phyloP scores from a whole-genome alignment of 768 basidiomycete genomes.

The Mycena alexandri region DNA sequence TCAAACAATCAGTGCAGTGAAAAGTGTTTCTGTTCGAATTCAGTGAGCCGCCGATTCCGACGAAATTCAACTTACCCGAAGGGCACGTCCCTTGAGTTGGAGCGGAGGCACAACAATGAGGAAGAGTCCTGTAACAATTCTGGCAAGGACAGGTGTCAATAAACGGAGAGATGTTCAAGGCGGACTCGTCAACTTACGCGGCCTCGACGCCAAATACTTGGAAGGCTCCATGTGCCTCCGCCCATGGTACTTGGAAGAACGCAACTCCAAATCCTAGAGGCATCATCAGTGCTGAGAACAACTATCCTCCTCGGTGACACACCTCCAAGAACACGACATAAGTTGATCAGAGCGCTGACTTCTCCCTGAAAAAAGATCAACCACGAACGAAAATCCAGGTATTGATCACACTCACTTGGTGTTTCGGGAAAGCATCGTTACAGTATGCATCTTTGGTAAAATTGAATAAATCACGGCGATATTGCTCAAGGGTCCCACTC shows the following conservation, averaged over 20 bases:
- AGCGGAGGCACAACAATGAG: slow-evolving; percentile 61
- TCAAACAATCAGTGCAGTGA: slow-evolving; percentile 37
- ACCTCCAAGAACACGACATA: slow-evolving; percentile 64
- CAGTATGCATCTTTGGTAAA: slow-evolving; percentile 48
- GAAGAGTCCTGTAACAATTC: slow-evolving; percentile 64
- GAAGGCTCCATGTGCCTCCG: slow-evolving; percentile 61
- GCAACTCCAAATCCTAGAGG: slow-evolving; percentile 62
- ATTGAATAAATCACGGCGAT: not conserved
- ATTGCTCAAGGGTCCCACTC: slow-evolving; percentile 27
- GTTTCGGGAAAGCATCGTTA: slow-evolving; percentile 59
- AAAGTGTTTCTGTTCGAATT: slow-evolving; percentile 38
- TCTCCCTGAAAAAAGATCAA: slow-evolving; percentile 54
- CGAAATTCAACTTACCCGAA: slow-evolving; percentile 52
- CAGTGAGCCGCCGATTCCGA: not conserved
- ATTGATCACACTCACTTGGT: slow-evolving; percentile 42
- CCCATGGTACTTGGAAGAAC: slow-evolving; percentile 72
- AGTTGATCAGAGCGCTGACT: slow-evolving; percentile 67
- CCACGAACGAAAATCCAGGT: not conserved
- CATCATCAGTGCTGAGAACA: too few relatives aligned
- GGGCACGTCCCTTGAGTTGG: slow-evolving; percentile 57
- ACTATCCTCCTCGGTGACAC: not conserved
- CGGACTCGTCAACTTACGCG: slow-evolving; percentile 50
- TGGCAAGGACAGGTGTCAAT: slow-evolving; percentile 26
- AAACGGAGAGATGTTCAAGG: not conserved
- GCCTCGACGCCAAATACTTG: slow-evolving; percentile 69